Evolutionary conservation across 2,329 filamentous ascomycete species (phyloP).

Genomic region (Fusarium floridanum): DNA sequence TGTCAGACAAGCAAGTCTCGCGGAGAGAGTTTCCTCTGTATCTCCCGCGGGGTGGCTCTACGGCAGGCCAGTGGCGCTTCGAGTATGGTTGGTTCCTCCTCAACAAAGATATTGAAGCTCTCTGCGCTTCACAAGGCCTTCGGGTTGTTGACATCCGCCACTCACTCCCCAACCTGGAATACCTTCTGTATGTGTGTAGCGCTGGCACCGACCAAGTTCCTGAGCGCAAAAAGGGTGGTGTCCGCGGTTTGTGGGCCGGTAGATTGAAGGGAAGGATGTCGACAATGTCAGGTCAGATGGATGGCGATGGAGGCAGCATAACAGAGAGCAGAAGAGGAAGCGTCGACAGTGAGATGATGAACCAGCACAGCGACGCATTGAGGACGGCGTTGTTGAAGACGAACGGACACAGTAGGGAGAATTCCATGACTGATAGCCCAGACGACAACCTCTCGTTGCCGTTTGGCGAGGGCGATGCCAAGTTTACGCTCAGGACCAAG

Average conservation of each 20-base stretch:
- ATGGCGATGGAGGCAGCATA: conserved; percentile 56
- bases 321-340: conserved; percentile 59
- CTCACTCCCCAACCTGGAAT: conserved; percentile 93
- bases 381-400: conserved; percentile 51
- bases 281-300: conserved; percentile 45
- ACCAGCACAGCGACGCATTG: conserved; percentile 58
- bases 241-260: conserved; percentile 69
- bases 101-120: conserved; percentile 90
- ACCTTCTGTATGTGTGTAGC: conserved; percentile 89
- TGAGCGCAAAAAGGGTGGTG: conserved; percentile 71
- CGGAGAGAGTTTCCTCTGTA: conserved; percentile 86
- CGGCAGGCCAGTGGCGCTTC: conserved; percentile 84
- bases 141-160: conserved; percentile 91
- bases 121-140: conserved; percentile 75
- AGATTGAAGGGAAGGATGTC: conserved; percentile 56
- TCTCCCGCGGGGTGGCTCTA: conserved; percentile 70
- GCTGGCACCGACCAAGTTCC: conserved; percentile 77
- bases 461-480: conserved; percentile 61
- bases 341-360: conserved; percentile 56
- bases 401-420: conserved; percentile 36
- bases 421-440: conserved; percentile 25
- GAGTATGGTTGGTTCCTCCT: conserved; percentile 97
- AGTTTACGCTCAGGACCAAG: conserved; percentile 67
- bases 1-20: conserved; percentile 60
- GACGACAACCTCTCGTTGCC: conserved; percentile 53